phyloP scores from a whole-genome alignment of 768 basidiomycete genomes.

The Omphalotus guepiniiformis region DNA sequence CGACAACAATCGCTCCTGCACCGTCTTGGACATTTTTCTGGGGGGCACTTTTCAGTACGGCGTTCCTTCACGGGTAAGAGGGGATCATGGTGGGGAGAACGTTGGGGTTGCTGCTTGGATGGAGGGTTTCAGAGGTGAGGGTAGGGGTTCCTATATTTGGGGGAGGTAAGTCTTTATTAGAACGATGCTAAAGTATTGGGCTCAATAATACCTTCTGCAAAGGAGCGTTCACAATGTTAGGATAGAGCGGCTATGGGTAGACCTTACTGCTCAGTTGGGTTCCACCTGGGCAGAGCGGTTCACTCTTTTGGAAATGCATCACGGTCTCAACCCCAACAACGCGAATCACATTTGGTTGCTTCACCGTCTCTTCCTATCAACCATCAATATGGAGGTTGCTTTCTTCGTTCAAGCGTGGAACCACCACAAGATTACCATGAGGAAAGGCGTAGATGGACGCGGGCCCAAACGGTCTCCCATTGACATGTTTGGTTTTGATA shows the following conservation, averaged over 20 bases:
- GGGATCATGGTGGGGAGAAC: conserved; percentile 8
- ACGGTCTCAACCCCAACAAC: conserved; percentile 21
- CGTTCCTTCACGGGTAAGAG: not conserved
- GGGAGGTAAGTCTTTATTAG: not conserved
- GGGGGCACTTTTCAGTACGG: not conserved
- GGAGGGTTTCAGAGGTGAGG: not conserved
- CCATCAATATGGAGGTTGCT: conserved; percentile 21
- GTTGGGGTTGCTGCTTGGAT: conserved; percentile 3
- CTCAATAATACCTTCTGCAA: not conserved
- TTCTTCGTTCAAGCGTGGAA: conserved; percentile 29
- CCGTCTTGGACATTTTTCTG: not conserved
- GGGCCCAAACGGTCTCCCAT: conserved; percentile 11
- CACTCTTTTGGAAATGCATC: conserved; percentile 20
- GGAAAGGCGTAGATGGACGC: too few relatives aligned
- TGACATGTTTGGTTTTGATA: conserved; percentile 18
- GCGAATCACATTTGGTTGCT: conserved; percentile 31
- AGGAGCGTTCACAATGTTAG: conserved; percentile 22
- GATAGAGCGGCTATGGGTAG: conserved; percentile 33
- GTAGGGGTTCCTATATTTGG: conserved; percentile 8
- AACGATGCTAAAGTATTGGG: not conserved
- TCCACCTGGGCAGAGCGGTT: conserved; percentile 31
- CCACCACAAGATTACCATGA: conserved; percentile 16
- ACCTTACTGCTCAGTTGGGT: conserved; percentile 27
- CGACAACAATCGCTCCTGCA: not conserved
- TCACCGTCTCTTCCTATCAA: conserved; percentile 27